These are phyloP conservation scores for Pyricularia sp. DNA, from an alignment of 2,329 filamentous ascomycete genomes.

Conservation along the genomic window DNA sequence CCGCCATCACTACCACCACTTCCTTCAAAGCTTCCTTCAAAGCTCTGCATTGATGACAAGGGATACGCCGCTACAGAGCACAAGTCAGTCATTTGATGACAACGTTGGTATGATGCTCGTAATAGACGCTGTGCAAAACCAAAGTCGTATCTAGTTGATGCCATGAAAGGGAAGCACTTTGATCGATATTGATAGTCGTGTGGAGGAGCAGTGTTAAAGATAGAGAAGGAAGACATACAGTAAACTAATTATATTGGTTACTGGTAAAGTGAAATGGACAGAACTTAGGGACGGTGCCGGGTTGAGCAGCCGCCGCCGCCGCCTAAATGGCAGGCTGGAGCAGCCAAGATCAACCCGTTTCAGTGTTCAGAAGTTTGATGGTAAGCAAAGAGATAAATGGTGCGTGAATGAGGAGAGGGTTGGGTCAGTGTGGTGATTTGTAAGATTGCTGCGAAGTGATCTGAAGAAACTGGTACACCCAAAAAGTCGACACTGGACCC, in stretches of 20 bases:
- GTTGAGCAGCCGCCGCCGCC: neutral
- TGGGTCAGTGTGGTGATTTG: no score
- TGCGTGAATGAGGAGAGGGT: neutral
- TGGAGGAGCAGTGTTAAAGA: neutral
- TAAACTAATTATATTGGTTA: neutral
- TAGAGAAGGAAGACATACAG: neutral
- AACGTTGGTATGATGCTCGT: neutral
- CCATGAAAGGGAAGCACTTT: neutral
- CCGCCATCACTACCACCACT: constrained; percentile 6
- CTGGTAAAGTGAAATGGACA: neutral
- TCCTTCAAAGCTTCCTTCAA: constrained; percentile 8
- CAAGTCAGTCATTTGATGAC: constrained; percentile 19
- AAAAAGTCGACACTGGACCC: neutral
- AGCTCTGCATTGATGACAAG: constrained; percentile 18
- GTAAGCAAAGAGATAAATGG: neutral
- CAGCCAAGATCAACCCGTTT: neutral
- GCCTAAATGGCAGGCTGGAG: neutral
- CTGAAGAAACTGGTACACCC: neutral
- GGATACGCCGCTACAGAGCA: constrained; percentile 26
- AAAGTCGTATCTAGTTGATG: neutral
- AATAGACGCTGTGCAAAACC: neutral
- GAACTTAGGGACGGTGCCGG: neutral
- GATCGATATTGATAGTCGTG: neutral
- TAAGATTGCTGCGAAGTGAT: neutral
- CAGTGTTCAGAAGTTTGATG: neutral